Percentiles rank a stretch among this genome's conserved stretches.
These are phyloP conservation scores for Globomyces sp. DNA, from an alignment of 371 early-diverging fungal species.

Conservation along the genomic window DNA sequence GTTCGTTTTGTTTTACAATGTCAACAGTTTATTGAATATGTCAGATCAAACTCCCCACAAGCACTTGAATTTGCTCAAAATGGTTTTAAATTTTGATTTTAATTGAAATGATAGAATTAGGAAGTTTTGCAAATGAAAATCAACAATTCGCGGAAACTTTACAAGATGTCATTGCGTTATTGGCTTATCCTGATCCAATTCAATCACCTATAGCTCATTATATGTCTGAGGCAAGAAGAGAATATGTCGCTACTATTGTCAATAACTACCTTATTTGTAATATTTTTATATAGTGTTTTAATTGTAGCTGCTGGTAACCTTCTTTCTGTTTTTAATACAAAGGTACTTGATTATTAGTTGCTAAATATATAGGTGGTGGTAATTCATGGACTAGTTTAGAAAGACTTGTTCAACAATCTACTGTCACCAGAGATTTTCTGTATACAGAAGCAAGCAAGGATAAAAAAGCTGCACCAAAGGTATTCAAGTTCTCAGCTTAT, in stretches of 20 bases:
- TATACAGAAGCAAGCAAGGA: conserved; percentile 21
- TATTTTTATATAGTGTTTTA: not conserved
- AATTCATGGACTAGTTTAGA: conserved; percentile 32
- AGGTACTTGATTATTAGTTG: not conserved
- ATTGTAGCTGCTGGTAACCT: not conserved
- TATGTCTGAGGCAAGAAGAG: conserved; percentile 36
- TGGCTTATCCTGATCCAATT: conserved; percentile 48
- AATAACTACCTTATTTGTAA: conserved; percentile 45
- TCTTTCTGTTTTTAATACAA: not conserved
- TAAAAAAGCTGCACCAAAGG: conserved; percentile 11
- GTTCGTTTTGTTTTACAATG: conserved; percentile 39
- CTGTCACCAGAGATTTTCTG: conserved; percentile 30
- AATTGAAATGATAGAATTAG: conserved; percentile 24
- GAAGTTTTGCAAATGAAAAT: conserved; percentile 24
- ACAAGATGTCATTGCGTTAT: conserved; percentile 41
- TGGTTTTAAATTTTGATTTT: conserved; percentile 22
- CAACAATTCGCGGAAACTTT: conserved; percentile 30
- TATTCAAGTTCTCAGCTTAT: not conserved
- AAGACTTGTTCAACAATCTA: conserved; percentile 32
- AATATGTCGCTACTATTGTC: conserved; percentile 38
- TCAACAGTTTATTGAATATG: conserved; percentile 48
- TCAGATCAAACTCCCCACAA: conserved; percentile 30
- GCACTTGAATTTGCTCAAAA: conserved; percentile 45
- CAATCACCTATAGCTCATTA: conserved; percentile 40
- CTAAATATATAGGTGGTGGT: conserved; percentile 24